Evolutionary conservation across 345 rosid species (phyloP).

Genomic region (Punica granatum): DNA sequence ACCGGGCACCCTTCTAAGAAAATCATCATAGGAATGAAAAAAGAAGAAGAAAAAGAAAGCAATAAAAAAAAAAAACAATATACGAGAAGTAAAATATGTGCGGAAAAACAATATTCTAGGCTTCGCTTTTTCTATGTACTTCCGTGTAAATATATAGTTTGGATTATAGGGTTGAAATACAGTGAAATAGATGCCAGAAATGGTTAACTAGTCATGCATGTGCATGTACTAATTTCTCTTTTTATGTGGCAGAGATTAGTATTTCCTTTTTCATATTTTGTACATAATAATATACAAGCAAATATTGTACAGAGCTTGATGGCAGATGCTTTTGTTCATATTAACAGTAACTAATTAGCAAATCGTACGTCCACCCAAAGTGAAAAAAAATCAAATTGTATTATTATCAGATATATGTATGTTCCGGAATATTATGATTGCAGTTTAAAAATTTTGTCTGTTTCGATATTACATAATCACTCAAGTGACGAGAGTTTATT

Average conservation of each 20-base stretch:
- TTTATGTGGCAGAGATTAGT: constrained; percentile 1
- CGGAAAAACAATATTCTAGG: not conserved
- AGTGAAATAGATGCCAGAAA: too few relatives aligned
- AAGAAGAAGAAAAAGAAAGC: not conserved
- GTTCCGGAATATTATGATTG: too few relatives aligned
- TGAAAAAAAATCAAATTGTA: too few relatives aligned
- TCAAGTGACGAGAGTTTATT: too few relatives aligned
- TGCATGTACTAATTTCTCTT: not conserved
- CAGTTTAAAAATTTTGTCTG: too few relatives aligned
- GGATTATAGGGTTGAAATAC: not conserved
- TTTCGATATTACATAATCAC: too few relatives aligned
- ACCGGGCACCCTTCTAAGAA: constrained; percentile 23
- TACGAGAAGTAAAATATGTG: not conserved
- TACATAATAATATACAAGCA: not conserved
- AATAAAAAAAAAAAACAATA: not conserved
- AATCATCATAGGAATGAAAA: not conserved
- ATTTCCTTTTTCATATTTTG: not conserved
- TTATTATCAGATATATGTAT: too few relatives aligned
- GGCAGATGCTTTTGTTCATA: not conserved
- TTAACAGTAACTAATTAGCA: too few relatives aligned
- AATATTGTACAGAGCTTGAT: too few relatives aligned
- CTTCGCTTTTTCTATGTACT: not conserved
- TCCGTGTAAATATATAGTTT: not conserved
- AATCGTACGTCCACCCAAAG: too few relatives aligned
- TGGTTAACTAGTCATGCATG: not conserved